phyloP scores from a whole-genome alignment of 1,139 yeast genomes.

The Yamadazyma trypodendri region DNA sequence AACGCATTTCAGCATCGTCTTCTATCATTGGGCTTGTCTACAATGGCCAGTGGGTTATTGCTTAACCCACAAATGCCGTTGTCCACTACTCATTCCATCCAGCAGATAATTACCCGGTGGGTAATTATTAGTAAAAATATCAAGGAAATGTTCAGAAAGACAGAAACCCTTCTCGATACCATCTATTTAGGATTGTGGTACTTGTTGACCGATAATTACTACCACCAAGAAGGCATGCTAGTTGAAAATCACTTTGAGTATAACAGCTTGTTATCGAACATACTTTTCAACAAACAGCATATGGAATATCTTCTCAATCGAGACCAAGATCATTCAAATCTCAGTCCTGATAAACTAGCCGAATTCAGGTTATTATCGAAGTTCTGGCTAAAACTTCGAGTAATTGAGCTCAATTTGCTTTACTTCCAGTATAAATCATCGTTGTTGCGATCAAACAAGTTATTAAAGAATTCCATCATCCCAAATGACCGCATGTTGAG shows the following conservation, averaged over 20 bases:
- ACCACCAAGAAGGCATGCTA: conserved; percentile 21
- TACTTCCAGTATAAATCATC: conserved; percentile 35
- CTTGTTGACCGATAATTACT: conserved; percentile 25
- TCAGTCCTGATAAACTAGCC: conserved; percentile 6
- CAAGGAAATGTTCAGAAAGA: conserved; percentile 18
- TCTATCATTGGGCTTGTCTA: conserved; percentile 19
- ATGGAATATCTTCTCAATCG: conserved; percentile 18
- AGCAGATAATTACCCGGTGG: conserved; percentile 24
- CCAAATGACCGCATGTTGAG: conserved; percentile 24
- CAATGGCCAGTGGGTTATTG: conserved; percentile 25
- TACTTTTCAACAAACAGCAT: conserved; percentile 27
- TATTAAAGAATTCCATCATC: conserved; percentile 25
- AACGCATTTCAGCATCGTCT: conserved; percentile 15
- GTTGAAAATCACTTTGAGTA: conserved; percentile 32
- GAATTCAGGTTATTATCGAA: conserved; percentile 23
- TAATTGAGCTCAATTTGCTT: conserved; percentile 28
- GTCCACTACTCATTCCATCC: conserved; percentile 10
- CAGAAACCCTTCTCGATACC: conserved; percentile 26
- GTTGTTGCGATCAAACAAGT: conserved; percentile 25
- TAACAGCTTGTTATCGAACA: conserved; percentile 27
- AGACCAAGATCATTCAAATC: conserved; percentile 7
- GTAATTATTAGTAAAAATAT: conserved; percentile 23
- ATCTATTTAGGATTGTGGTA: conserved; percentile 31
- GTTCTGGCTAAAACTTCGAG: conserved; percentile 31
- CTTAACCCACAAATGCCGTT: conserved; percentile 15